Percentiles rank a stretch among this genome's conserved stretches.
Evolutionary conservation across 345 rosid genomes (phyloP).

Genomic region (Streptanthus diversifolius): DNA sequence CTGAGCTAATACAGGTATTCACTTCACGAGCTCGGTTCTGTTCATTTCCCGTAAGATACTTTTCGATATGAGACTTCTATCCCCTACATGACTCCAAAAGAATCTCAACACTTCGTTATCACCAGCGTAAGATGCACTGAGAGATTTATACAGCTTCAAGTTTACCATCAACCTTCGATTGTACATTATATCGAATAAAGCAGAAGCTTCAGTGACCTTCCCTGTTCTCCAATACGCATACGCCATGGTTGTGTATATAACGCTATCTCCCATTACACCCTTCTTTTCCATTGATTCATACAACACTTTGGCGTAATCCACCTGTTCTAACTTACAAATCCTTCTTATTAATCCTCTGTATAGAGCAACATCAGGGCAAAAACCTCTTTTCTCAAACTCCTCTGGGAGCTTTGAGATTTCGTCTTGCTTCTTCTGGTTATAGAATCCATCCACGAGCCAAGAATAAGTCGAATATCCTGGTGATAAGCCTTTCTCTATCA

Average conservation of each 20-base stretch:
- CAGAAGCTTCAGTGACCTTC: constrained; percentile 48
- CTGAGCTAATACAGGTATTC: background rate
- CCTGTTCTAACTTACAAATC: constrained; percentile 62
- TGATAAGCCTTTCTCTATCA: constrained; percentile 68
- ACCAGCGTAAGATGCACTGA: constrained; percentile 57
- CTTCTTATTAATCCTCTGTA: constrained; percentile 87
- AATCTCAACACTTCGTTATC: constrained; percentile 48
- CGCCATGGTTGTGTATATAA: constrained; percentile 63
- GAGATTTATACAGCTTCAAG: constrained; percentile 55
- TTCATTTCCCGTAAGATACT: constrained; percentile 51
- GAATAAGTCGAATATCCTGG: constrained; percentile 77
- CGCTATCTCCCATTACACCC: constrained; percentile 66
- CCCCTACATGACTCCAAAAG: constrained; percentile 74
- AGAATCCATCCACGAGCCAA: constrained; percentile 79
- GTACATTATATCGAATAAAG: constrained; percentile 66
- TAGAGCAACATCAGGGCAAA: constrained; percentile 52
- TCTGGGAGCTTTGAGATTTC: constrained; percentile 48
- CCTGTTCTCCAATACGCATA: constrained; percentile 78
- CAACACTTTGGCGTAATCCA: constrained; percentile 55
- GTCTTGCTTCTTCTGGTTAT: constrained; percentile 49
- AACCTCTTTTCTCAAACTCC: constrained; percentile 57
- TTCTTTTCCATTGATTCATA: constrained; percentile 61
- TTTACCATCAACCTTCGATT: constrained; percentile 68
- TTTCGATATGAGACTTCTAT: constrained; percentile 64
- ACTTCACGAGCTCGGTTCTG: constrained; percentile 19